Conservation (phyloP, 495 filamentous ascomycete genomes). For the Hypoxylon trugodes region DNA sequence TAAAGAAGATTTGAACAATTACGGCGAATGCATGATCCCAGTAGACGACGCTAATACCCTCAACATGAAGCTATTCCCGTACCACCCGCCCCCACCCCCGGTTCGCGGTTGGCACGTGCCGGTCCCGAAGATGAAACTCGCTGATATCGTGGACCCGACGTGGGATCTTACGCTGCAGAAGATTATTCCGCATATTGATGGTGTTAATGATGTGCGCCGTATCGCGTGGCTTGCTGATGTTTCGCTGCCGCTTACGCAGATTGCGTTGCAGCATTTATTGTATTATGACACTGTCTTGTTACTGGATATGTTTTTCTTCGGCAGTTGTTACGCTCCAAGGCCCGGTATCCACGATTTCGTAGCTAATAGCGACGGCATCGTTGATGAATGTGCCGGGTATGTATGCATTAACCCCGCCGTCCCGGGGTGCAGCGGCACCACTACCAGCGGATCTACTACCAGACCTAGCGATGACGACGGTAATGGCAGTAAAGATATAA, state of each 20-base stretch:
- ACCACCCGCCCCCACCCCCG: constrained; percentile 76
- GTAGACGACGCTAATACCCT: constrained; percentile 93
- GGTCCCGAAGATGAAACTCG: constrained; percentile 81
- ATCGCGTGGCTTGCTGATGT: constrained; percentile 86
- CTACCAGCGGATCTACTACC: background rate
- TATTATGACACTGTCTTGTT: constrained; percentile 90
- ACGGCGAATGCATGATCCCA: constrained; percentile 97
- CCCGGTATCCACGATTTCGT: constrained; percentile 82
- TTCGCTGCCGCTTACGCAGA: constrained; percentile 81
- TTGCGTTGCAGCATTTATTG: constrained; percentile 84
- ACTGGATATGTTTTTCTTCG: constrained; percentile 93
- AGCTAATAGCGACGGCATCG: constrained; percentile 69
- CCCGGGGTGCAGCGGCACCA: background rate
- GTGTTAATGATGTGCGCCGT: constrained; percentile 83
- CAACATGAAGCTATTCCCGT: constrained; percentile 94
- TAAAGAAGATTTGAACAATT: constrained; percentile 95
- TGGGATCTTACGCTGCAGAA: constrained; percentile 92
- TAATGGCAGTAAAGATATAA: background rate
- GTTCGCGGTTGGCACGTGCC: constrained; percentile 91
- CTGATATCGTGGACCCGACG: constrained; percentile 75
- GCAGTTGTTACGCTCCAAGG: constrained; percentile 81
- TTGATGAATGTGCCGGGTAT: constrained; percentile 87
- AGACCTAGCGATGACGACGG: background rate
- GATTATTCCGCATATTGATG: constrained; percentile 86
- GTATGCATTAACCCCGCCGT: constrained; percentile 57